Evolutionary conservation across 371 early-diverging fungal genomes (phyloP), one percentile per base, ranked within the genome.

Genomic region (Coemansia sp.): DNA sequence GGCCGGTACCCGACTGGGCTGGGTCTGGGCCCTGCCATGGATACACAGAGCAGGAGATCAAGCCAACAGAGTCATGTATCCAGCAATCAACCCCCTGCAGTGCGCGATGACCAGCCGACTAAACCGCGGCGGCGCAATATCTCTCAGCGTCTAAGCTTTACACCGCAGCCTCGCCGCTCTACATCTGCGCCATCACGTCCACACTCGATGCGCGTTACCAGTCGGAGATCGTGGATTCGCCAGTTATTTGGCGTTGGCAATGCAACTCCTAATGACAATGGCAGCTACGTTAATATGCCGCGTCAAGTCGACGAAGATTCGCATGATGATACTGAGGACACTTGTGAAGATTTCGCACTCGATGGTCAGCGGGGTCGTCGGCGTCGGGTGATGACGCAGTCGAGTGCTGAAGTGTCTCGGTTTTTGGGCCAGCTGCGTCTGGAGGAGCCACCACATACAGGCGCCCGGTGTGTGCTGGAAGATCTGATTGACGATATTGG

Each of bases 101-200:
- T 9, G 33, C 33, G 33, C 0, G 28, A n/a, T 25, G 26, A 56
- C 14, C 62, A 23, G 54, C 54, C 23, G 4, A 20, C 58, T 12
- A 16, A 20, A 5, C 18, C 40, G 25, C 12, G 54, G 9, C 30
- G 67, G 16, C 44, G 52, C 55, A 20, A 47, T 12, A 37, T 55
- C 14, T 57, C 61, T 0, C 59, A 67, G 23, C 48, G 75, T 0
- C 51, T 75, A 37, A 75, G 75, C 23, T 53, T 71, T 16, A 67
- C 64, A 1, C 54, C 71, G 1, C 59, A 75, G 67, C 67, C 75
- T 1, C 71, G 75, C 0, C 71, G 75, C 18, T 75, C 75, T 2
- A 75, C 75, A 2, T 75, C 75, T 11, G 75, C 67, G 28, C 75
- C 75, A 11, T 75, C 75, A 11, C 67, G 75, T 1, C 75, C 75